These are phyloP conservation scores for Senna tora DNA, from an alignment of 306 rosid genomes.

Conservation along the genomic window DNA sequence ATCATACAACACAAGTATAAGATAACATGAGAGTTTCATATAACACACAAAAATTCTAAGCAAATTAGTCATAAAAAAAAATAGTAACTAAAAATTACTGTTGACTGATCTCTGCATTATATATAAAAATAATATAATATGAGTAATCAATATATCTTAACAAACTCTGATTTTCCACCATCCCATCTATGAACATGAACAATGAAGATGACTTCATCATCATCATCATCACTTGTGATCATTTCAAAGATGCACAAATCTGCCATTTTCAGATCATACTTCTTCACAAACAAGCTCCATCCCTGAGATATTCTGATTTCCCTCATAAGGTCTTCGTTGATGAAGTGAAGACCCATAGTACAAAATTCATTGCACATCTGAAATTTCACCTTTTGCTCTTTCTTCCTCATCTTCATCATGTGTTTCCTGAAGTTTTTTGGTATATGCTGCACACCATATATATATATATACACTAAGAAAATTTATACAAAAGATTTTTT, in stretches of 20 bases:
- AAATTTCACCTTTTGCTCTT: neutral
- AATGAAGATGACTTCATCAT: neutral
- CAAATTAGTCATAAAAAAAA: too few relatives aligned
- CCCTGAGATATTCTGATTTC: neutral
- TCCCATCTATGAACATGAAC: constrained; percentile 1
- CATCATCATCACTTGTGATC: neutral
- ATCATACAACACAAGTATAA: too few relatives aligned
- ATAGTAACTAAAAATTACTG: too few relatives aligned
- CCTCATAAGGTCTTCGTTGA: neutral
- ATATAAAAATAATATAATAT: too few relatives aligned
- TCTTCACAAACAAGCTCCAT: neutral
- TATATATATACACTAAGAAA: too few relatives aligned
- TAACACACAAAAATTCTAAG: too few relatives aligned
- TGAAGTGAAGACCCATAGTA: neutral
- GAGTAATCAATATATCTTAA: neutral
- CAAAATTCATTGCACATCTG: neutral
- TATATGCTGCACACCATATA: neutral
- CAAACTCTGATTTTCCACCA: neutral
- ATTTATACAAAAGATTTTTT: too few relatives aligned
- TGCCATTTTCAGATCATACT: neutral
- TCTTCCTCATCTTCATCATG: too few relatives aligned
- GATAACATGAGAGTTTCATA: too few relatives aligned
- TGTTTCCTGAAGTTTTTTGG: neutral
- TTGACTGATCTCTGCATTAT: neutral
- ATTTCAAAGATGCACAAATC: constrained; percentile 5